Evolutionary conservation across 1,284 basidiomycete species (phyloP).

Genomic region (Inonotus obliquus): DNA sequence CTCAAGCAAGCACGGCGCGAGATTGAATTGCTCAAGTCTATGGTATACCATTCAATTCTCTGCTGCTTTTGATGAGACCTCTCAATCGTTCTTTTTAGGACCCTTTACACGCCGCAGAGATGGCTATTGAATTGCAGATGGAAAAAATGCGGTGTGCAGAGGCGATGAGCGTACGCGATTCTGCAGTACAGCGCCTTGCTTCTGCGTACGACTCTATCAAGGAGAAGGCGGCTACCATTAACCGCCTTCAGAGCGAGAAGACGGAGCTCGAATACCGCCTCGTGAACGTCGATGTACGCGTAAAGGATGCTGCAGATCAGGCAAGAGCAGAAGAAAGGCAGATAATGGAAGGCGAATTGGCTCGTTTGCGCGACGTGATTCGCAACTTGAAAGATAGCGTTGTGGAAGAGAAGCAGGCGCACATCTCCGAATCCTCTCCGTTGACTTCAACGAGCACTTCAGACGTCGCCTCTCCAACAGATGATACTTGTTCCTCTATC

Average conservation of each 20-base stretch:
- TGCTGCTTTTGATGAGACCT: conserved; percentile 20
- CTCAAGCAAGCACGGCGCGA: conserved; percentile 18
- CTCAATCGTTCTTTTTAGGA: conserved; percentile 23
- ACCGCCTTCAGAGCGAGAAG: conserved; percentile 42
- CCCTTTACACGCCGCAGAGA: conserved; percentile 25
- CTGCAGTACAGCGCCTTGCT: conserved; percentile 53
- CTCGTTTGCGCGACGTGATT: conserved; percentile 34
- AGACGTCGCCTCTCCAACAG: conserved; percentile 4
- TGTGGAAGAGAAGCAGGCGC: conserved; percentile 26
- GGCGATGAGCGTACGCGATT: conserved; percentile 59
- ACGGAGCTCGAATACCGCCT: conserved; percentile 26
- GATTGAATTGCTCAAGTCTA: conserved; percentile 20
- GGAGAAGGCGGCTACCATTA: conserved; percentile 51
- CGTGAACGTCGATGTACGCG: conserved; percentile 11
- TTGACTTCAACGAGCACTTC: conserved; percentile 2
- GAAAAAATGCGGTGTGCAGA: conserved; percentile 54
- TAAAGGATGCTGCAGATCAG: not conserved
- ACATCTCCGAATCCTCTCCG: conserved; percentile 11
- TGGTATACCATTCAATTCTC: conserved; percentile 20
- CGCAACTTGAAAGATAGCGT: conserved; percentile 32
- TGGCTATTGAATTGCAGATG: conserved; percentile 50
- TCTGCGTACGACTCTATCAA: conserved; percentile 57
- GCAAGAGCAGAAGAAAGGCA: conserved; percentile 12
- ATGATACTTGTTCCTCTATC: conserved; percentile 3
- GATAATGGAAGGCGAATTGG: conserved; percentile 31